These are phyloP conservation scores for Flaveria robusta DNA, from an alignment of 129 eudicot genomes.

Conservation along the genomic window DNA sequence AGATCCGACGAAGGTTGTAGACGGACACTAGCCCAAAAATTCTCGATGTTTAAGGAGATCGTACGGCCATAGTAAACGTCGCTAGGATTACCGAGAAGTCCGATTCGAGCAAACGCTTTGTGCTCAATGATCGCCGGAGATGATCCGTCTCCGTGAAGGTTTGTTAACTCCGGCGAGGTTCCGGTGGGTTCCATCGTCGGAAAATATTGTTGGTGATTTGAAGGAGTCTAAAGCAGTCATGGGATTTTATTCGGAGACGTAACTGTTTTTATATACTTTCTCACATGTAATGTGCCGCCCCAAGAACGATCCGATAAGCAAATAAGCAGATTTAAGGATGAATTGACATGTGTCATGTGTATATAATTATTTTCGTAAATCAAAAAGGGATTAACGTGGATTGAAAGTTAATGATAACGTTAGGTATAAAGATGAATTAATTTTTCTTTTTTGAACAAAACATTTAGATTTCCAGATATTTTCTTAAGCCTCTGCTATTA, in stretches of 20 bases:
- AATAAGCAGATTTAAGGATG: neutral
- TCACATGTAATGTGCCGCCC: constrained; percentile 12
- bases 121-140: constrained; percentile 49
- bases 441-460: too few relatives aligned
- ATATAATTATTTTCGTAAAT: neutral
- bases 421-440: too few relatives aligned
- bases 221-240: neutral
- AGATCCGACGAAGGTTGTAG: constrained; percentile 72
- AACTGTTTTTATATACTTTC: neutral
- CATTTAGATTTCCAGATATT: too few relatives aligned
- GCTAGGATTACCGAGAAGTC: constrained; percentile 87
- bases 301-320: neutral
- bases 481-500: too few relatives aligned
- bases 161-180: neutral
- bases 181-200: constrained; percentile 6
- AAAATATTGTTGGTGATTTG: neutral
- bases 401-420: too few relatives aligned
- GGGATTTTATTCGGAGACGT: neutral
- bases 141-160: constrained; percentile 20
- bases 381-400: too few relatives aligned
- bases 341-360: neutral
- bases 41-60: constrained; percentile 69
- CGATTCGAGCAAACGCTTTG: constrained; percentile 79
- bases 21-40: constrained; percentile 81
- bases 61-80: constrained; percentile 82